phyloP scores from a whole-genome alignment of 1,284 basidiomycete genomes.

The Microbotryum saponariae region DNA sequence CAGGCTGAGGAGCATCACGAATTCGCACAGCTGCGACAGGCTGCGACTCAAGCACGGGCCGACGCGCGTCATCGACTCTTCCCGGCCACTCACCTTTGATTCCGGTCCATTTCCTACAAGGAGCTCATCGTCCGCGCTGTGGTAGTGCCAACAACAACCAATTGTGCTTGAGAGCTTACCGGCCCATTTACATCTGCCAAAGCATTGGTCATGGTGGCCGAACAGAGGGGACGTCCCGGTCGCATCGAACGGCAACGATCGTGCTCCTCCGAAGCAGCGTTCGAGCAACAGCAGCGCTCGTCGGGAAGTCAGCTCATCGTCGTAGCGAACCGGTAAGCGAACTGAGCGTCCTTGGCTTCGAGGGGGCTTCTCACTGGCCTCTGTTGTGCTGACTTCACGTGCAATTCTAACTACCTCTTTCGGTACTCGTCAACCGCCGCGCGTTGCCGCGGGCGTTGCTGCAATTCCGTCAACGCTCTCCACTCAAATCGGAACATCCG shows the following conservation, averaged over 20 bases:
- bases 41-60: neutral
- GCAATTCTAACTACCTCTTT: neutral
- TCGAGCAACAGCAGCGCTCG: conserved; percentile 12
- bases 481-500: neutral
- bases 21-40: too few species aligned
- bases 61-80: conserved; percentile 1
- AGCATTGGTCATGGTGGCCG: too few species aligned
- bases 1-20: too few species aligned
- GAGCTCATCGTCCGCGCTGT: neutral
- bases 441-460: neutral
- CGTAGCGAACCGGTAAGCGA: conserved; percentile 24
- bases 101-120: neutral
- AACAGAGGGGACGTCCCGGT: conserved; percentile 1
- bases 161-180: too few species aligned
- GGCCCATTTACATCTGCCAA: too few species aligned
- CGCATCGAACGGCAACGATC: conserved; percentile 20
- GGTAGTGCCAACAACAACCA: neutral
- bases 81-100: neutral
- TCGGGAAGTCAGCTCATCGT: conserved; percentile 27
- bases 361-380: neutral
- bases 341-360: neutral
- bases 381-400: conserved; percentile 1
- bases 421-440: neutral
- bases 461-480: neutral
- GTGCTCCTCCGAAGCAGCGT: conserved; percentile 21